These are phyloP conservation scores for Setaria italica DNA, from an alignment of 202 grass and related monocot genomes.

Conservation along the genomic window DNA sequence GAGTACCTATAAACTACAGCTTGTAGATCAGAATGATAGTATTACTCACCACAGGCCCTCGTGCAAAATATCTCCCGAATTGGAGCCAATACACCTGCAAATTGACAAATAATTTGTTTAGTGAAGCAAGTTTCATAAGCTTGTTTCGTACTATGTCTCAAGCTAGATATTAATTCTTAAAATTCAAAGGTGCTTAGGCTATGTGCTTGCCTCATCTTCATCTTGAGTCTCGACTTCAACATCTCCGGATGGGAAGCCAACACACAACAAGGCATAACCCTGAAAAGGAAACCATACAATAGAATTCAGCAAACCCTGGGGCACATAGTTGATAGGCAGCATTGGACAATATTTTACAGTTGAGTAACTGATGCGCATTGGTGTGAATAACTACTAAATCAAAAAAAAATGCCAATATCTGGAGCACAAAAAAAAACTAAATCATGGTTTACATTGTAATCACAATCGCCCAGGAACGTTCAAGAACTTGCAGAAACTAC, in stretches of 20 bases:
- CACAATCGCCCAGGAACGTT: not conserved
- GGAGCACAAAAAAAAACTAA: not conserved
- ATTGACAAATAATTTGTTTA: slow-evolving; percentile 24
- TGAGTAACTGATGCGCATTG: not conserved
- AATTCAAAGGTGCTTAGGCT: not conserved
- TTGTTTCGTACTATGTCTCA: not conserved
- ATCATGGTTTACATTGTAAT: not conserved
- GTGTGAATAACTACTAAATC: not conserved
- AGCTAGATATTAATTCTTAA: slow-evolving; percentile 19
- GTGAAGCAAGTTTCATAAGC: not conserved
- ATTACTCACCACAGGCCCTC: slow-evolving; percentile 88
- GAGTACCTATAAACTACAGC: not conserved
- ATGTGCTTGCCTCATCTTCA: slow-evolving; percentile 80
- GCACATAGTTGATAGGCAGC: slow-evolving; percentile 3
- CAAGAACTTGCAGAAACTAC: not conserved
- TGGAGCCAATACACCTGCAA: slow-evolving; percentile 96
- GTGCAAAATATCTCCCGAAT: slow-evolving; percentile 96
- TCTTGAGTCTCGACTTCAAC: slow-evolving; percentile 97
- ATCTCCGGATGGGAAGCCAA: slow-evolving; percentile 87
- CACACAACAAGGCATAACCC: slow-evolving; percentile 96
- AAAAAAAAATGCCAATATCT: not conserved
- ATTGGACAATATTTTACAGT: not conserved
- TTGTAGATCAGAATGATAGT: slow-evolving; percentile 6
- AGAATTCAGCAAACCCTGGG: not conserved
- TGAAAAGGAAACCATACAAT: slow-evolving; percentile 48